phyloP scores from a whole-genome alignment of 164 flowering plant species.

The Protea cynaroides region DNA sequence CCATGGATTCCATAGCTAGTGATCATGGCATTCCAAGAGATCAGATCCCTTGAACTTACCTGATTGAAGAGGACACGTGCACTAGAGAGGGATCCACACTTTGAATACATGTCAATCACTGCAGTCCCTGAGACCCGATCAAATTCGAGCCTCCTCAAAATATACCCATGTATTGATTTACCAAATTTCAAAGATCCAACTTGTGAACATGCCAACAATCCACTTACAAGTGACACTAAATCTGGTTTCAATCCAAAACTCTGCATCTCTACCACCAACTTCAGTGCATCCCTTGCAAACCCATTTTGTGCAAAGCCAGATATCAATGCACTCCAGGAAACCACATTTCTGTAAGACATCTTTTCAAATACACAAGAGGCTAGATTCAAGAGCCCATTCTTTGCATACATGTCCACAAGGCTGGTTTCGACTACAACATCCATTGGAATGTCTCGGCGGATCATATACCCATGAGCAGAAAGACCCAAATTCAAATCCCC shows the following conservation, averaged over 20 bases:
- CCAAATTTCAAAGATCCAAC: slow-evolving; percentile 22
- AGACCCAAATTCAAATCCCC: slow-evolving; percentile 19
- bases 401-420: slow-evolving; percentile 28
- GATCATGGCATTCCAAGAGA: slow-evolving; percentile 29
- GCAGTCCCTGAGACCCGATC: slow-evolving; percentile 23
- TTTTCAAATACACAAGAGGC: slow-evolving; percentile 18
- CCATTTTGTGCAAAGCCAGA: slow-evolving; percentile 33
- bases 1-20: slow-evolving; percentile 30
- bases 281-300: slow-evolving; percentile 21
- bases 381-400: slow-evolving; percentile 20
- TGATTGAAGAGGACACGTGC: slow-evolving; percentile 22
- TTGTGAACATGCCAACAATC: slow-evolving; percentile 21
- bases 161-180: slow-evolving; percentile 25
- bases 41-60: slow-evolving; percentile 16
- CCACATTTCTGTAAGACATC: slow-evolving; percentile 19
- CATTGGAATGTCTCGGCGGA: slow-evolving; percentile 15
- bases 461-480: slow-evolving; percentile 25
- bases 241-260: slow-evolving; percentile 17
- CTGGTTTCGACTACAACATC: slow-evolving; percentile 25
- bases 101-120: slow-evolving; percentile 31
- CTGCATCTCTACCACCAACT: slow-evolving; percentile 24
- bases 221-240: slow-evolving; percentile 22
- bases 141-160: slow-evolving; percentile 15
- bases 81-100: slow-evolving; percentile 24
- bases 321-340: slow-evolving; percentile 28